phyloP scores from a whole-genome alignment of 192 early-diverging fungal genomes.

The Geranomyces variabilis region DNA sequence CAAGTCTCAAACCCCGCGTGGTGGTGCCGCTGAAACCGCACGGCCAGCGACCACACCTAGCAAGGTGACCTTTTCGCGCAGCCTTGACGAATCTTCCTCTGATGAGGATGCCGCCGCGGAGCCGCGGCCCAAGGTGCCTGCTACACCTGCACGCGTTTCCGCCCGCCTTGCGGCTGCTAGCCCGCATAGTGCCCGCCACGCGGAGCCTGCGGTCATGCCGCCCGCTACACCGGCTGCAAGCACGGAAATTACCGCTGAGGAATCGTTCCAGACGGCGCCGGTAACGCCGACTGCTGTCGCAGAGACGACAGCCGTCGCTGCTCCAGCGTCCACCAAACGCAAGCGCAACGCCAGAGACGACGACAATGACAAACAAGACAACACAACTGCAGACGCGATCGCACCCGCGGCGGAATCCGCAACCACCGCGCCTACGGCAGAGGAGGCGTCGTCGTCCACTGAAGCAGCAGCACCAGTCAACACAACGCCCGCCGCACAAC shows the following conservation, averaged over 20 bases:
- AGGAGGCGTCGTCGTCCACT: too few species aligned
- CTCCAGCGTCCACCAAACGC: constrained; percentile 3
- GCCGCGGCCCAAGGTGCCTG: neutral
- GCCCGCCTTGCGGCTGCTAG: neutral
- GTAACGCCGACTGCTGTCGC: neutral
- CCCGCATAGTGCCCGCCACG: too few species aligned
- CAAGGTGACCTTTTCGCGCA: neutral
- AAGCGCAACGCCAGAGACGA: neutral
- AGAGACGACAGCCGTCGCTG: neutral
- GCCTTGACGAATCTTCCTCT: neutral
- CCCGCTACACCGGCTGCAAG: too few species aligned
- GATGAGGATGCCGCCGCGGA: neutral
- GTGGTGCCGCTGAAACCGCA: too few species aligned
- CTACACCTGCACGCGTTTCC: neutral
- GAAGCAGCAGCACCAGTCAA: neutral
- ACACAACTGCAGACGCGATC: neutral
- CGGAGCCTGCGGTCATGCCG: too few species aligned
- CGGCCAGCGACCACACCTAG: neutral
- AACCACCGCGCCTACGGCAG: neutral
- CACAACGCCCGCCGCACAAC: neutral
- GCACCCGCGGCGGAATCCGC: neutral
- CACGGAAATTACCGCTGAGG: too few species aligned
- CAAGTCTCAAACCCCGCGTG: too few species aligned
- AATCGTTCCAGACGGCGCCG: too few species aligned
- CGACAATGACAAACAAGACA: neutral